These are phyloP conservation scores for Trichosporon coremiiforme DNA, from an alignment of 1,284 basidiomycete species.

Conservation along the genomic window DNA sequence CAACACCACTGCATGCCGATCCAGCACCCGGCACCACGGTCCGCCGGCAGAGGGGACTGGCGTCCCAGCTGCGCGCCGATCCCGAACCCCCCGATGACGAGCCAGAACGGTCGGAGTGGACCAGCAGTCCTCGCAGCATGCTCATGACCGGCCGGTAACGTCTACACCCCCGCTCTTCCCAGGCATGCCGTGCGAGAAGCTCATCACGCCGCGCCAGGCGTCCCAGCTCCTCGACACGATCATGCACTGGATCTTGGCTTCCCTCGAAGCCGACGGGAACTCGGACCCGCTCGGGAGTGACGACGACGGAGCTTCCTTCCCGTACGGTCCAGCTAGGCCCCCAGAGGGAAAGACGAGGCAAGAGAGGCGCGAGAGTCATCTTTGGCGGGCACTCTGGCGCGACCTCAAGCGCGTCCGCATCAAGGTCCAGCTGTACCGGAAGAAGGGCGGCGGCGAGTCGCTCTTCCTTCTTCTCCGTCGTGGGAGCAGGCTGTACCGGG, in stretches of 20 bases:
- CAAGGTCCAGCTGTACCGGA: not conserved
- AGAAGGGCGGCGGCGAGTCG: not conserved
- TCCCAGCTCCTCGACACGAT: not conserved
- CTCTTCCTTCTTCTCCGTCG: not conserved
- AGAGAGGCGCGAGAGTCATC: not conserved
- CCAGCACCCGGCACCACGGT: too few species aligned
- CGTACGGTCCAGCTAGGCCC: not conserved
- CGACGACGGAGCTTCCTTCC: not conserved
- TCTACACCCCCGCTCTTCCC: not conserved
- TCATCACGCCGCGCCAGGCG: not conserved
- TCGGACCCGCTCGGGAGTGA: not conserved
- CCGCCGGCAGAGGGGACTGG: too few species aligned
- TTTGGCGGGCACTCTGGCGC: conserved; percentile 3
- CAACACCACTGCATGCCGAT: too few species aligned
- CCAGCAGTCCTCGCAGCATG: too few species aligned
- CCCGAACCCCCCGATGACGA: too few species aligned
- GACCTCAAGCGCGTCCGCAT: not conserved
- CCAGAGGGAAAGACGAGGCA: not conserved
- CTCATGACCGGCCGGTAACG: too few species aligned
- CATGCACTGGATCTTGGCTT: not conserved
- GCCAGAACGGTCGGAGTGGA: too few species aligned
- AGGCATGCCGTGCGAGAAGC: not conserved
- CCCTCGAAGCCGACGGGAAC: not conserved
- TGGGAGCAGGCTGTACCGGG: not conserved
- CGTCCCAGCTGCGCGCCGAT: too few species aligned